Conservation (phyloP, 1,284 basidiomycete species). For the Mycena citricolor region DNA sequence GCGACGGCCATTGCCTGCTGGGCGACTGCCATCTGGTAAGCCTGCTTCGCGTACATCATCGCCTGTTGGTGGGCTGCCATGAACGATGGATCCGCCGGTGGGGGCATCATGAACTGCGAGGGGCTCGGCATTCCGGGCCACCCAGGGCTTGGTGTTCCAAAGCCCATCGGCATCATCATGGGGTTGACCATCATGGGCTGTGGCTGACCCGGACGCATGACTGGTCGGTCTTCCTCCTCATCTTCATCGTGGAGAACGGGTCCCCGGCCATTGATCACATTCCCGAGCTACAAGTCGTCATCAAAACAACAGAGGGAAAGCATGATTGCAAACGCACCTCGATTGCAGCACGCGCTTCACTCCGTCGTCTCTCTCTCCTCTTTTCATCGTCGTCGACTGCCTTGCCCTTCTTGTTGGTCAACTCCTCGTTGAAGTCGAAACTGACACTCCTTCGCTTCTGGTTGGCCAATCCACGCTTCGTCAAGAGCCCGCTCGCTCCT, state of each 20-base stretch:
- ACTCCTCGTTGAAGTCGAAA: conserved; percentile 54
- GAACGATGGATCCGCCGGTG: conserved; percentile 52
- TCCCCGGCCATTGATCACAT: conserved; percentile 73
- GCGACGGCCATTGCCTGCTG: conserved; percentile 82
- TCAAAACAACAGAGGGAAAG: conserved; percentile 10
- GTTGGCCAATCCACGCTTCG: conserved; percentile 21
- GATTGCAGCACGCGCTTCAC: conserved; percentile 75
- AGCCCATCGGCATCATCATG: conserved; percentile 34
- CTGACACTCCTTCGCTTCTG: conserved; percentile 59
- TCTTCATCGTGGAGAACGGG: conserved; percentile 55
- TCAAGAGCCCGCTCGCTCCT: conserved; percentile 35
- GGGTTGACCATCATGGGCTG: conserved; percentile 14
- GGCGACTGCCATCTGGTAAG: conserved; percentile 81
- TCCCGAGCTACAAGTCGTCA: conserved; percentile 57
- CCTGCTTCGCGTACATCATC: conserved; percentile 79
- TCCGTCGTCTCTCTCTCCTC: conserved; percentile 65
- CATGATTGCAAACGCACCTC: conserved; percentile 52
- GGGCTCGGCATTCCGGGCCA: conserved; percentile 37
- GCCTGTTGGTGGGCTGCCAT: conserved; percentile 77
- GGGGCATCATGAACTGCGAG: conserved; percentile 50
- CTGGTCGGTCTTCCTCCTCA: conserved; percentile 31
- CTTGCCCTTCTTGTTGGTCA: conserved; percentile 28
- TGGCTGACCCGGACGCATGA: conserved; percentile 40
- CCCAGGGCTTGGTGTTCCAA: conserved; percentile 22
- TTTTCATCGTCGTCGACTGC: conserved; percentile 47